Base-by-base conservation (phyloP, 2,329 filamentous ascomycete genomes). In the Fonsecaea multimorphosa region DNA sequence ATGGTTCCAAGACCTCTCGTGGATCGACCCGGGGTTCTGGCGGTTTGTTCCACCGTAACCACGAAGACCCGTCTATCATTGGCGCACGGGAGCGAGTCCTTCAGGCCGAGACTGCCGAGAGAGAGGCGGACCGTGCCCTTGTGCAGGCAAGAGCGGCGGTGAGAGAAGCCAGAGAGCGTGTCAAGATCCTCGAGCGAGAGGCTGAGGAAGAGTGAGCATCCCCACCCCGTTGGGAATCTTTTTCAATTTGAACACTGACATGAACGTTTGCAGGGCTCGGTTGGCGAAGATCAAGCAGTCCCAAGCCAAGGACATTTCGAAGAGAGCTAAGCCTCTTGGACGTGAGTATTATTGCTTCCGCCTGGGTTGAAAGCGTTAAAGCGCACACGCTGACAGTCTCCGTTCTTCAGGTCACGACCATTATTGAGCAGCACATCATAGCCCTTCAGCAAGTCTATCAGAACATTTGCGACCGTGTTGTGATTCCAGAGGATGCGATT, bases 271-370 rank as follows among this genome's bases (percentile, higher is more conserved):
- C 24, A 77, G 74, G 73, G 85, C 88, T 1, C 79, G 87, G 24
- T 76, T 84, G 49, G 88, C 88, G 1, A 89, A 87, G 82, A 85
- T 90, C 58, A 91, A 91, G 84, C 84, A 89, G 77, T 81, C 83
- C 59, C 86, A 90, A 73, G 89, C 88, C 0, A 83, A 81, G 71
- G 85, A 86, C 72, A 83, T 91, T 32, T 87, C 85, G 5, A 90
- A 89, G 85, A 82, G 87, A 59, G 88, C 86, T n/a, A 87, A 88
- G 76, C 83, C 85, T n/a, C 84, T 91, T 65, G 88, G 89, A 63
- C 85, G 88, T 89, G 81, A 79, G 85, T 87, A 3, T 3, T n/a
- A 53, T 24, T 24, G 1, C 53, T 19, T 2, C 7, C 19, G 11
- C 11, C 31, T 24, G 34, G 32, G n/a, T 5, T 14, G 24, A n/a